Base-by-base conservation (phyloP, 306 rosid species). In the Adenanthera pavonina region DNA sequence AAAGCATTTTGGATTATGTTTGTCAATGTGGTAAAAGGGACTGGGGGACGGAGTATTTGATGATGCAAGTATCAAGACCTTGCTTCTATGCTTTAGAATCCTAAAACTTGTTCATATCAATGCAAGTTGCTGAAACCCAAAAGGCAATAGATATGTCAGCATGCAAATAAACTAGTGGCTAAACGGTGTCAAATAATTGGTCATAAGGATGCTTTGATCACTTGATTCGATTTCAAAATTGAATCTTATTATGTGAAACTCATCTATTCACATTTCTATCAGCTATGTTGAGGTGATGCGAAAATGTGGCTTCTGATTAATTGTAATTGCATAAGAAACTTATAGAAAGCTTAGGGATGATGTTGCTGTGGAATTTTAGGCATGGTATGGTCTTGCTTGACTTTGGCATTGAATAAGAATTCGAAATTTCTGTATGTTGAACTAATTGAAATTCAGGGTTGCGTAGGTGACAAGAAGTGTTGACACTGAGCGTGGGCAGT, bases 401-500 rank as follows among this genome's bases (percentile, higher is more conserved):
- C 73, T 15, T 48, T 78, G 77, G 46, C 75, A 1, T 12, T 74
- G 67, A 69, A 25, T 66, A 20, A 46, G 43, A 10, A 46, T 43
- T 43, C 36, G 75, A 70, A 72, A 78, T 49, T 57, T 38, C 40
- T 74, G 75, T 74, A 67, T 74, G 69, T 56, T 60, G 19, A 52
- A 83, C 65, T 52, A 76, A 76, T 54, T 81, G 78, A 83, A 20
- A 70, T 65, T 48, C 20, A 60, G 49, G 78, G 76, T 61, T 60
- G 44, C 61, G 53, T 84, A 96, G 99, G 99, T 96, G 81, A 96
- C 99, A 14, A 89, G 99, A 83, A 96, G 99, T 91, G 91, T 92
- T 75, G 97, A 96, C 78, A 92, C 88, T 0, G 92, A 84, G 68
- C 84, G 52, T 49, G 97, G 99, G 16, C 94, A 92, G 79, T 88